phyloP scores from a whole-genome alignment of 495 filamentous ascomycete species.

The Annulohypoxylon nitens region DNA sequence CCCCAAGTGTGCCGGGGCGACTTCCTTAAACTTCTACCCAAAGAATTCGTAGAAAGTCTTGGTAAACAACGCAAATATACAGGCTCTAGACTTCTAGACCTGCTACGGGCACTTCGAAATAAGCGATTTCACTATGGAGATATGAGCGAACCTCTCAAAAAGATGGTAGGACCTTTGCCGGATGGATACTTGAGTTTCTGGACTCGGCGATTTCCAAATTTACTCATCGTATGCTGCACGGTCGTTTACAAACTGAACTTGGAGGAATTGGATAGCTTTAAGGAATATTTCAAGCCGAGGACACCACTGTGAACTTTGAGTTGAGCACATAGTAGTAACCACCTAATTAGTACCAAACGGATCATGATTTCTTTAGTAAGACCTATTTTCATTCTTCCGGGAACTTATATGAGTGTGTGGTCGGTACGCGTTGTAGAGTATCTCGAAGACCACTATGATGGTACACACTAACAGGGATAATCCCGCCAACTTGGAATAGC shows the following conservation, averaged over 20 bases:
- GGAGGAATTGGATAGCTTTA: conserved; percentile 78
- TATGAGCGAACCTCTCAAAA: conserved; percentile 82
- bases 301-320: conserved; percentile 39
- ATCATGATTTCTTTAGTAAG: too few relatives aligned
- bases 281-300: conserved; percentile 73
- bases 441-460: too few relatives aligned
- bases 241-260: conserved; percentile 75
- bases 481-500: background rate
- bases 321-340: too few relatives aligned
- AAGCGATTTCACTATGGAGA: conserved; percentile 96
- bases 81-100: conserved; percentile 82
- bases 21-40: conserved; percentile 82
- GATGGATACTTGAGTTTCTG: conserved; percentile 91
- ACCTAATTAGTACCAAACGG: too few relatives aligned
- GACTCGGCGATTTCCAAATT: conserved; percentile 81
- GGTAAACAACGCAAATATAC: conserved; percentile 98
- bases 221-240: conserved; percentile 84
- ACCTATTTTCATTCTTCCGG: too few relatives aligned
- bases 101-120: conserved; percentile 91
- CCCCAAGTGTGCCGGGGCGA: conserved; percentile 64
- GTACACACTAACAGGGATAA: background rate
- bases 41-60: conserved; percentile 84
- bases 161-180: conserved; percentile 81
- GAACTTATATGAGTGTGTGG: too few relatives aligned
- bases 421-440: too few relatives aligned